Evolutionary conservation across 306 rosid species (phyloP).

Genomic region (Lupinus albus): DNA sequence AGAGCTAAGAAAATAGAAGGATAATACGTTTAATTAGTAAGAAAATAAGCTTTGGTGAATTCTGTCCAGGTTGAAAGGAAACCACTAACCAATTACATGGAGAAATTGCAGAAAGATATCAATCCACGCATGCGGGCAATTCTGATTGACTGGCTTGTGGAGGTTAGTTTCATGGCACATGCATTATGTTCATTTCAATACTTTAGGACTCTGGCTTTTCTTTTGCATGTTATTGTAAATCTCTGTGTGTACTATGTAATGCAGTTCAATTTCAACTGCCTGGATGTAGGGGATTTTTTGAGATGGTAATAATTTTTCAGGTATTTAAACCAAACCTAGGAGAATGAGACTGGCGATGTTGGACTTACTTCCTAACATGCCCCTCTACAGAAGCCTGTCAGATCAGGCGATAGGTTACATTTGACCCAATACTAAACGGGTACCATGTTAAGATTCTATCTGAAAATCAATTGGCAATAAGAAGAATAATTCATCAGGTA

Average conservation of each 20-base stretch:
- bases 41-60: conserved; percentile 21
- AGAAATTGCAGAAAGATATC: conserved; percentile 69
- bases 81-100: conserved; percentile 65
- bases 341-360: too few species aligned
- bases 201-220: conserved; percentile 7
- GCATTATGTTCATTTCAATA: conserved; percentile 18
- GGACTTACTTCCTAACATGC: too few species aligned
- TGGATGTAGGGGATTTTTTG: background rate
- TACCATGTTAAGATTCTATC: too few species aligned
- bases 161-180: conserved; percentile 52
- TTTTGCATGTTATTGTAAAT: background rate
- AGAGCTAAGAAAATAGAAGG: conserved; percentile 23
- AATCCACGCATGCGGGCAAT: conserved; percentile 78
- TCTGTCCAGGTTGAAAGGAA: conserved; percentile 66
- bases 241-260: background rate
- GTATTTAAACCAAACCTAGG: too few species aligned
- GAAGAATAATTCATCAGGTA: too few species aligned
- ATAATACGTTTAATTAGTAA: background rate
- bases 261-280: background rate
- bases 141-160: conserved; percentile 91
- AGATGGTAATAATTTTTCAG: background rate
- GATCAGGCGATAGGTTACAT: too few species aligned
- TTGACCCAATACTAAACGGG: too few species aligned
- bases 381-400: too few species aligned
- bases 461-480: too few species aligned